Conservation (phyloP, 192 early-diverging fungal genomes). For the Gigaspora rosea region DNA sequence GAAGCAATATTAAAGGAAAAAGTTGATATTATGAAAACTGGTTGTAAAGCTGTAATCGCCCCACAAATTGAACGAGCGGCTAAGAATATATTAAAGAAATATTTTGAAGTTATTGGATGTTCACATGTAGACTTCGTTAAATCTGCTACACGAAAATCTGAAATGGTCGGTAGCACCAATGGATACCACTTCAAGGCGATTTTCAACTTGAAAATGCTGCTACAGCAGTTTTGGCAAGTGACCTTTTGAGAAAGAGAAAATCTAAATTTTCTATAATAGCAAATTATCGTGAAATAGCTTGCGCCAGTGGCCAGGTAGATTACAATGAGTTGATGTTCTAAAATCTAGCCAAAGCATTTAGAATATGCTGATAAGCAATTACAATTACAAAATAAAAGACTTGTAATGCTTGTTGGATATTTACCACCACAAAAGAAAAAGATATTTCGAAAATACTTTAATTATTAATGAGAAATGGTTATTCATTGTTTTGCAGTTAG, state of each 20-base stretch:
- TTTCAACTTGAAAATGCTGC: slow-evolving; percentile 83
- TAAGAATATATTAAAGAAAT: slow-evolving; percentile 37
- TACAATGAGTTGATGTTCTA: slow-evolving; percentile 63
- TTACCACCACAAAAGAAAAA: slow-evolving; percentile 75
- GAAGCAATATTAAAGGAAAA: slow-evolving; percentile 79
- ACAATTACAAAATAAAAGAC: neutral
- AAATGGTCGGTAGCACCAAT: neutral
- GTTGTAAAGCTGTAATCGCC: slow-evolving; percentile 48
- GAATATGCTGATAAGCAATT: slow-evolving; percentile 61
- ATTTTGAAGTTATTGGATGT: slow-evolving; percentile 32
- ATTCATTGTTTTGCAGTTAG: slow-evolving; percentile 67
- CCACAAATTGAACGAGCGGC: slow-evolving; percentile 56
- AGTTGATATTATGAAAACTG: slow-evolving; percentile 74
- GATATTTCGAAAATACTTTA: slow-evolving; percentile 61
- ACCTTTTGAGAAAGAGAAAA: slow-evolving; percentile 48
- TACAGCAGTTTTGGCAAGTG: slow-evolving; percentile 66
- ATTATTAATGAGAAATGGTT: slow-evolving; percentile 55
- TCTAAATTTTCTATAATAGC: slow-evolving; percentile 43
- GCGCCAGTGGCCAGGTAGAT: slow-evolving; percentile 82
- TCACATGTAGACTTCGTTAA: slow-evolving; percentile 29
- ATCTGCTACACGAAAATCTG: slow-evolving; percentile 32
- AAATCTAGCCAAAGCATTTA: slow-evolving; percentile 64
- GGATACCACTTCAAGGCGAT: slow-evolving; percentile 67
- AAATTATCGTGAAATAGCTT: slow-evolving; percentile 59
- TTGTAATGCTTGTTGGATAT: slow-evolving; percentile 68